These are phyloP conservation scores for Narthecium ossifragum DNA, from an alignment of 106 monocot species.

Conservation along the genomic window DNA sequence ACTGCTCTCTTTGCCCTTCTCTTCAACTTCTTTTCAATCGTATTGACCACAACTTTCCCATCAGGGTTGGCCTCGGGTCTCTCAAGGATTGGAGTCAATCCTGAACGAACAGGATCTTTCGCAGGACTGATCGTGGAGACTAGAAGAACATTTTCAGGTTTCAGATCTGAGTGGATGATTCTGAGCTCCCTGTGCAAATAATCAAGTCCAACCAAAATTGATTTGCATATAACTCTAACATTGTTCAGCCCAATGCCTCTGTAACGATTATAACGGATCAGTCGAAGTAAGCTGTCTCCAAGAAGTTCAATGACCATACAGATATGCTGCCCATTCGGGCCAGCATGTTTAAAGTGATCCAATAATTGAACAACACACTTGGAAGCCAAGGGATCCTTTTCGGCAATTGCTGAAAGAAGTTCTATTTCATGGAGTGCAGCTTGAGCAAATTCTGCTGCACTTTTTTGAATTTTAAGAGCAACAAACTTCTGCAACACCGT, in stretches of 20 bases:
- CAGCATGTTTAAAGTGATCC: conserved; percentile 78
- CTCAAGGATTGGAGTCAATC: conserved; percentile 62
- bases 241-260: conserved; percentile 68
- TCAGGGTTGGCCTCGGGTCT: conserved; percentile 52
- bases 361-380: conserved; percentile 59
- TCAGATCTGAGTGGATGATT: conserved; percentile 86
- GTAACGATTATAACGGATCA: conserved; percentile 70
- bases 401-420: conserved; percentile 64
- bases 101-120: conserved; percentile 75
- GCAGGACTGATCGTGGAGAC: conserved; percentile 75
- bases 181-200: conserved; percentile 76
- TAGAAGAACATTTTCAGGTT: conserved; percentile 92
- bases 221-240: conserved; percentile 63
- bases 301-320: conserved; percentile 79
- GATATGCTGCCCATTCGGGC: conserved; percentile 90
- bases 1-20: conserved; percentile 63
- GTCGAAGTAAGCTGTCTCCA: conserved; percentile 80
- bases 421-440: conserved; percentile 87
- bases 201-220: conserved; percentile 75
- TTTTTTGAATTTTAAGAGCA: conserved; percentile 95
- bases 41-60: conserved; percentile 22
- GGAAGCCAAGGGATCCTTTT: conserved; percentile 66
- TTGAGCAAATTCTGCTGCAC: conserved; percentile 67
- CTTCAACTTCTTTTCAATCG: conserved; percentile 66
- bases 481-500: conserved; percentile 56